Evolutionary conservation across 208 protist genomes (phyloP).

Genomic region (Naegleria fowleri): DNA sequence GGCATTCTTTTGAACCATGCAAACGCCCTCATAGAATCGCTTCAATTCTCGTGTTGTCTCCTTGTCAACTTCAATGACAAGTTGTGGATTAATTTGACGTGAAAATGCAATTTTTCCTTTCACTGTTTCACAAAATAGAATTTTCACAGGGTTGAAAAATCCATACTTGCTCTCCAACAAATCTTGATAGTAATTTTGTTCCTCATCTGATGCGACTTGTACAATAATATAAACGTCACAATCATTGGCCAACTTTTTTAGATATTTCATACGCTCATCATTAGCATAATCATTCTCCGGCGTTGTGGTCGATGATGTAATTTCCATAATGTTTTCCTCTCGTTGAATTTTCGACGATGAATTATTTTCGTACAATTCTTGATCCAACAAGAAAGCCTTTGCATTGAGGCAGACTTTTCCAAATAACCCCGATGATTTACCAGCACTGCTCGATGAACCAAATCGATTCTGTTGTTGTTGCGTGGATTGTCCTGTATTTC

Average conservation of each 20-base stretch:
- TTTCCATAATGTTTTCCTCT: not conserved
- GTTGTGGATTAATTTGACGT: not conserved
- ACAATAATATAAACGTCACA: not conserved
- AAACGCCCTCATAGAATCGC: not conserved
- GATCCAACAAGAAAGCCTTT: not conserved
- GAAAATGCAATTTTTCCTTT: not conserved
- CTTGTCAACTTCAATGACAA: not conserved
- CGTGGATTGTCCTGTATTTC: not conserved
- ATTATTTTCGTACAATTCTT: not conserved
- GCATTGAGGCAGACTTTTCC: not conserved
- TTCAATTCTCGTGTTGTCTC: not conserved
- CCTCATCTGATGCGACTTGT: not conserved
- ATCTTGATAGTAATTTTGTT: not conserved
- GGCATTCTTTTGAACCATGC: not conserved
- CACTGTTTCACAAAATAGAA: not conserved
- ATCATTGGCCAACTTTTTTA: not conserved
- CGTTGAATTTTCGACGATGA: not conserved
- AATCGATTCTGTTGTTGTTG: not conserved
- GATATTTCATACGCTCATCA: not conserved
- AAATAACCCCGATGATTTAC: not conserved
- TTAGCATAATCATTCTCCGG: not conserved
- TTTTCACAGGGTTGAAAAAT: not conserved
- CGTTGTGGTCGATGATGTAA: too few species aligned
- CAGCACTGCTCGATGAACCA: not conserved
- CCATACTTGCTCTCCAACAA: not conserved